A percentile compares a stretch with the other conserved stretches of the same genome.
These are phyloP conservation scores for Aspergillus hiratsukae DNA, from an alignment of 2,329 filamentous ascomycete species.

Conservation along the genomic window DNA sequence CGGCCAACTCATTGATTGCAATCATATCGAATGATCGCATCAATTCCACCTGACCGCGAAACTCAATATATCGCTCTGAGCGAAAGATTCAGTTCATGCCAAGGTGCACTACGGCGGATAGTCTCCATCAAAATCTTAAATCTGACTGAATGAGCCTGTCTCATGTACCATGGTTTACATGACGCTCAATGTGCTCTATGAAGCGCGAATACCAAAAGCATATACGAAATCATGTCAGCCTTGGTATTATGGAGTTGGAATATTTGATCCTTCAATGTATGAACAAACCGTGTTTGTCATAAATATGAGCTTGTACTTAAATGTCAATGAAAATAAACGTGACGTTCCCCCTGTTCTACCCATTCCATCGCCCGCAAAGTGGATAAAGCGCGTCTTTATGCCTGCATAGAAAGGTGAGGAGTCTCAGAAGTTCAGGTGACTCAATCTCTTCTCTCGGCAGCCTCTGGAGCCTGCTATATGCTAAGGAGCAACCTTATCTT, in stretches of 20 bases:
- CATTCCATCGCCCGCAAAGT: too few species aligned
- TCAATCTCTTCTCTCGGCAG: too few species aligned
- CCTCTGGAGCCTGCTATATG: too few species aligned
- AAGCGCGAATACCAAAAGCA: slow-evolving; percentile 4
- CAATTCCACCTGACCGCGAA: background rate
- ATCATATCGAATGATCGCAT: background rate
- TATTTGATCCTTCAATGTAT: background rate
- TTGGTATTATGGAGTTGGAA: too few species aligned
- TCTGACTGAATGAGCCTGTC: slow-evolving; percentile 7
- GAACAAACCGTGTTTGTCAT: background rate
- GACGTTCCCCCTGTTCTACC: too few species aligned
- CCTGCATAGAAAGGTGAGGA: too few species aligned
- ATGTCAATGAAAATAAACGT: background rate
- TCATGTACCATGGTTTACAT: slow-evolving; percentile 2
- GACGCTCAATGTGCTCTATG: background rate
- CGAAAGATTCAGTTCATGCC: background rate
- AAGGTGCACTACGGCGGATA: background rate
- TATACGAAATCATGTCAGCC: background rate
- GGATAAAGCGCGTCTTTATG: too few species aligned
- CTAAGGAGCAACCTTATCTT: too few species aligned
- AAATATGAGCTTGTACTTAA: background rate
- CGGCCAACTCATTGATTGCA: background rate
- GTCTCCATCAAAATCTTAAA: background rate
- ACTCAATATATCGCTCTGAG: background rate
- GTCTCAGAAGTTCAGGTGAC: too few species aligned